These are phyloP conservation scores for Lactarius akahatsu DNA, from an alignment of 768 basidiomycete species.

Conservation along the genomic window DNA sequence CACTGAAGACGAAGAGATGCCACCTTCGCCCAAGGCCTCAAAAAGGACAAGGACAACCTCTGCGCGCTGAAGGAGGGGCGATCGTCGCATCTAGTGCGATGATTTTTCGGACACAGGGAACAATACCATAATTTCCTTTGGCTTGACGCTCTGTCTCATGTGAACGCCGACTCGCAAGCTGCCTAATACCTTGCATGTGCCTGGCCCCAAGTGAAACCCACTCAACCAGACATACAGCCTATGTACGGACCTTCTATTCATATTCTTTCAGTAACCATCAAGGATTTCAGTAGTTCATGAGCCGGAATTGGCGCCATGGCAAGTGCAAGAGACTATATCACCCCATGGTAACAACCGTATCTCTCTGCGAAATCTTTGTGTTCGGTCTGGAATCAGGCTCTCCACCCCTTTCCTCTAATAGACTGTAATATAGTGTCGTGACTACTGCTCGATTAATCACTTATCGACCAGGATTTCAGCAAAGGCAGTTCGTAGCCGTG, in stretches of 20 bases:
- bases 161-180: neutral
- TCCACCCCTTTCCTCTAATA: neutral
- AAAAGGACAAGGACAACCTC: constrained; percentile 11
- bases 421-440: neutral
- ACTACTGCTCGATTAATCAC: neutral
- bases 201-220: no score
- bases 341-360: neutral
- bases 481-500: neutral
- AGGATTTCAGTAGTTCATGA: neutral
- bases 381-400: neutral
- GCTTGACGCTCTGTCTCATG: neutral
- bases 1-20: constrained; percentile 5
- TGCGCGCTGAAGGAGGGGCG: constrained; percentile 7
- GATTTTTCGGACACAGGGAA: neutral
- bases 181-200: neutral
- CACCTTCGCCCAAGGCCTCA: neutral
- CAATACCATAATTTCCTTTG: neutral
- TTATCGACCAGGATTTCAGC: neutral
- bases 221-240: neutral
- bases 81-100: constrained; percentile 1
- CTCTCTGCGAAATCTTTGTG: neutral
- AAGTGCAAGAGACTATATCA: neutral
- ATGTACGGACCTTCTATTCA: neutral
- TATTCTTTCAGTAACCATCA: neutral
- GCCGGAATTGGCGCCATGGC: neutral